phyloP scores from a whole-genome alignment of 176 grass and related monocot species.

The Cenchrus purpureus region DNA sequence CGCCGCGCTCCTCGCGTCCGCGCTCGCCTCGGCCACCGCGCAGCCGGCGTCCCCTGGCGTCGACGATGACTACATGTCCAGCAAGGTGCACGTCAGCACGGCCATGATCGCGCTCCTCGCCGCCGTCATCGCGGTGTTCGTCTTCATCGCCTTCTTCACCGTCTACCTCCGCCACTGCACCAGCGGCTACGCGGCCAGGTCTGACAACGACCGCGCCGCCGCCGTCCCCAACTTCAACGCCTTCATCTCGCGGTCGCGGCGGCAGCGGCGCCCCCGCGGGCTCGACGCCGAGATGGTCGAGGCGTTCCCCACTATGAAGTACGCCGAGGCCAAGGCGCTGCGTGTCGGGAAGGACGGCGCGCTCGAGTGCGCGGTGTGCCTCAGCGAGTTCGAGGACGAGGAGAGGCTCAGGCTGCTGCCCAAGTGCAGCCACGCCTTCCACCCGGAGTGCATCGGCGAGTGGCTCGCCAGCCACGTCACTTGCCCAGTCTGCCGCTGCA shows the following conservation, averaged over 20 bases:
- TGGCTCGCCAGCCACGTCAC: constrained; percentile 76
- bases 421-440: constrained; percentile 89
- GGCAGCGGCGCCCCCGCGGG: constrained; percentile 36
- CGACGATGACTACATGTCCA: neutral
- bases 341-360: constrained; percentile 17
- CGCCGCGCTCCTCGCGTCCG: constrained; percentile 24
- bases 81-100: constrained; percentile 37
- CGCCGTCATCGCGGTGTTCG: constrained; percentile 44
- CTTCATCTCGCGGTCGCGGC: constrained; percentile 1
- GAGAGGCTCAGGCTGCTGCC: constrained; percentile 74
- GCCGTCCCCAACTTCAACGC: neutral
- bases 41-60: neutral
- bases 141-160: constrained; percentile 44
- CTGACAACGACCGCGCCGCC: neutral
- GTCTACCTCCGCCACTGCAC: constrained; percentile 57
- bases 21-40: constrained; percentile 15
- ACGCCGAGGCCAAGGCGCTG: constrained; percentile 57
- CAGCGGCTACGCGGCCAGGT: constrained; percentile 6
- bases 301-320: constrained; percentile 64
- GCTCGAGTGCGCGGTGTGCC: constrained; percentile 81
- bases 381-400: constrained; percentile 78
- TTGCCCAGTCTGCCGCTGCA: constrained; percentile 77
- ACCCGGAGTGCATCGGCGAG: constrained; percentile 76
- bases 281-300: constrained; percentile 46
- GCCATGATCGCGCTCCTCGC: constrained; percentile 40